Conservation (phyloP, 495 filamentous ascomycete genomes). For the Daldinia loculata region DNA sequence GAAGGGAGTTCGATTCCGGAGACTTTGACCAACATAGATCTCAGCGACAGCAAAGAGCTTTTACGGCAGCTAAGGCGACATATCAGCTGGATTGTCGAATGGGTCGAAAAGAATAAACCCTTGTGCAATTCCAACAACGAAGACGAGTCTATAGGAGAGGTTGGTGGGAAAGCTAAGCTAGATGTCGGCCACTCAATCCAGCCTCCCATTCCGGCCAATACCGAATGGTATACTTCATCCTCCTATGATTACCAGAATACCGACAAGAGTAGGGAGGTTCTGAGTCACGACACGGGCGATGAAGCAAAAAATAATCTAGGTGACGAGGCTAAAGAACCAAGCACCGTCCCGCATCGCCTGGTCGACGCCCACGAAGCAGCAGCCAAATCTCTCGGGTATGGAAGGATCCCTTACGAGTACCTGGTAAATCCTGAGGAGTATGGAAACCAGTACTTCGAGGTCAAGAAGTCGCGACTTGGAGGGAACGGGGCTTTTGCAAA, state of each 20-base stretch:
- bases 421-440: conserved; percentile 19
- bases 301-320: background rate
- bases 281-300: background rate
- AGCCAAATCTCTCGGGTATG: conserved; percentile 2
- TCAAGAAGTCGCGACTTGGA: conserved; percentile 38
- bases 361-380: background rate
- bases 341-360: background rate
- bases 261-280: background rate
- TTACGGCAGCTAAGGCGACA: background rate
- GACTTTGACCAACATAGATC: background rate
- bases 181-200: background rate
- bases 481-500: conserved; percentile 48
- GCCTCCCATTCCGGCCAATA: background rate
- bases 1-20: background rate
- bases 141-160: background rate
- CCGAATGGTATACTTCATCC: too few species aligned
- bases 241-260: background rate
- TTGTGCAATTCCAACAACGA: background rate
- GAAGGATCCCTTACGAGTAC: conserved; percentile 20
- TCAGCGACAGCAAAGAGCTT: background rate
- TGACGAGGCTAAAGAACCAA: background rate
- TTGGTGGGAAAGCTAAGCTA: too few species aligned
- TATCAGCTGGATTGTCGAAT: background rate
- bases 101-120: background rate
- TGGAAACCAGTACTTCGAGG: conserved; percentile 34